These are phyloP conservation scores for Exophiala dermatitidis DNA, from an alignment of 2,329 filamentous ascomycete species.

Conservation along the genomic window DNA sequence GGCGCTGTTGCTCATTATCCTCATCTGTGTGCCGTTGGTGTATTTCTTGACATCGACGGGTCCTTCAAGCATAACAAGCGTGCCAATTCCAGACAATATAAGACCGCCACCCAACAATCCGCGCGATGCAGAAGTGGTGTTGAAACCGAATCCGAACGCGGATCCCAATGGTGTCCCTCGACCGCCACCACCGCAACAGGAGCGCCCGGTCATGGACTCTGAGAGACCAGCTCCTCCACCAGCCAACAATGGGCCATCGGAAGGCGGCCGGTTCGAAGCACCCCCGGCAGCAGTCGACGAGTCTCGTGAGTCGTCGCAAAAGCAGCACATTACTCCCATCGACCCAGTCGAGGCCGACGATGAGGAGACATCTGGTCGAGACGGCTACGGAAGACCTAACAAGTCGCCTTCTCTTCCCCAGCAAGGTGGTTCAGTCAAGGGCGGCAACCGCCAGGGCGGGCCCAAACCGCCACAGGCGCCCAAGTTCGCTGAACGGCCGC, in stretches of 20 bases:
- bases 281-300: too few relatives aligned
- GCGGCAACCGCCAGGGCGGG: not conserved
- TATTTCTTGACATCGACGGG: constrained; percentile 13
- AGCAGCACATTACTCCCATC: not conserved
- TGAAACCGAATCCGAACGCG: constrained; percentile 1
- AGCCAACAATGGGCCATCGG: too few relatives aligned
- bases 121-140: constrained; percentile 5
- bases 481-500: constrained; percentile 21
- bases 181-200: not conserved
- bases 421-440: not conserved
- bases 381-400: not conserved
- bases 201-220: too few relatives aligned
- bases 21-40: constrained; percentile 19
- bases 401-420: constrained; percentile 2
- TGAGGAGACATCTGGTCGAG: not conserved
- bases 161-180: constrained; percentile 3
- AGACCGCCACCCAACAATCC: constrained; percentile 2
- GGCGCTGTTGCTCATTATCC: constrained; percentile 11
- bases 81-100: not conserved
- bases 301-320: not conserved
- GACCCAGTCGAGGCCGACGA: not conserved
- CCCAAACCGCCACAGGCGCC: not conserved
- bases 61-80: not conserved
- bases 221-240: too few relatives aligned
- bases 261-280: too few relatives aligned